Evolutionary conservation across 257 asterid species (phyloP).

Genomic region (Schizonepeta tenuifolia): DNA sequence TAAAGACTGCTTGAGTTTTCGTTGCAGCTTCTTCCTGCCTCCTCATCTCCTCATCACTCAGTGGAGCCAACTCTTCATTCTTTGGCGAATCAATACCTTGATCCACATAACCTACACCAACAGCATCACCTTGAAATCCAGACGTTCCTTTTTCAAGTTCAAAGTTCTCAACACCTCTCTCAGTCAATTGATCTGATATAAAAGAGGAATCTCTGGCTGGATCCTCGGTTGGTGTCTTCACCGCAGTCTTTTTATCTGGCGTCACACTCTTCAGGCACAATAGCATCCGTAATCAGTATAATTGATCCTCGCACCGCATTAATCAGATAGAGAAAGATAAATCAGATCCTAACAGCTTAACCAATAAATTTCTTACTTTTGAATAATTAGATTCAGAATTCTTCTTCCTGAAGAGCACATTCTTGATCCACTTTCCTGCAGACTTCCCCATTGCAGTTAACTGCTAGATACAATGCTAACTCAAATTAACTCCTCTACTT

Average conservation of each 20-base stretch:
- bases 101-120: conserved; percentile 44
- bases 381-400: conserved; percentile 67
- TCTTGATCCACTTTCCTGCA: conserved; percentile 95
- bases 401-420: conserved; percentile 94
- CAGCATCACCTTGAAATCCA: conserved; percentile 45
- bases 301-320: conserved; percentile 3
- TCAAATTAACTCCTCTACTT: conserved; percentile 50
- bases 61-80: conserved; percentile 26
- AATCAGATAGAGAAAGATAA: conserved; percentile 12
- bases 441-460: conserved; percentile 82
- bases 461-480: conserved; percentile 32
- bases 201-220: conserved; percentile 46
- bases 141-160: conserved; percentile 51
- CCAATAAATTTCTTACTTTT: conserved; percentile 56
- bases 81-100: conserved; percentile 46
- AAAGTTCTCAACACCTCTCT: conserved; percentile 43
- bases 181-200: conserved; percentile 50
- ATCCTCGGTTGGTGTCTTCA: conserved; percentile 48
- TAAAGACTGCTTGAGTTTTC: conserved; percentile 77
- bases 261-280: conserved; percentile 53
- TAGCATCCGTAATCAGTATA: conserved; percentile 31
- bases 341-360: conserved; percentile 13
- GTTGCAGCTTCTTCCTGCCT: conserved; percentile 73
- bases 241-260: conserved; percentile 43
- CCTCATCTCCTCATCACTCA: conserved; percentile 50